Base-by-base conservation (phyloP, 176 grass and related monocot species). In the Aegilops sharonensis region DNA sequence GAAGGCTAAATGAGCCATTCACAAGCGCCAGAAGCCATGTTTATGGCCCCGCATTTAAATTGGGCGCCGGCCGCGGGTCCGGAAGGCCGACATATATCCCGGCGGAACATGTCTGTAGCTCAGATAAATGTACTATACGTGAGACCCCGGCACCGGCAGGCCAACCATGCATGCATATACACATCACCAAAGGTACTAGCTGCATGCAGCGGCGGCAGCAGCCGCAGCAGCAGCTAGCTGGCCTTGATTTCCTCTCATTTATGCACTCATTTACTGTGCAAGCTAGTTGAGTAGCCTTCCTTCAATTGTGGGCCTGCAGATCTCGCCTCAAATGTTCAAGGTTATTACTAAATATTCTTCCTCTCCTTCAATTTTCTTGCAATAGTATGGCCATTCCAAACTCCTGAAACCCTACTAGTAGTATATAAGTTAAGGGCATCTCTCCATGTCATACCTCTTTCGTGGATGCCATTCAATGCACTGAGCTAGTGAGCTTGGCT, bases 391-490 rank as follows among this genome's bases (percentile, higher is more conserved):
- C 76, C 79, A 31, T 21, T 21, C 79, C 81, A 86, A 78, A 57
- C 84, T 78, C 84, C 84, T 86, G 79, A 86, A 70, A 24, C 64
- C 79, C 24, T 45, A 65, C 32, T 67, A 54, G 56, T 35, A 57
- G 56, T 35, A 57, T 81, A n/a, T 45, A 40, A 79, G 81, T 89
- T 82, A 82, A 63, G 66, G 66, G 35, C 52, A 31, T 82, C 70
- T 36, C 52, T 64, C 84, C 57, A 35, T 87, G 84, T 90, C 89
- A 90, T 90, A 90, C 89, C 84, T 87, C 79, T 83, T 90, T 73
- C 84, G 89, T 90, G 84, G 84, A 83, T 90, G 57, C 3, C 66
- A 90, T 90, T 90, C 80, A 90, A 83, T 83, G 80, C 89, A 78
- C 89, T 87, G 65, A 72, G 43, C 84, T 78, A 78, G 84, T 86